phyloP scores from a whole-genome alignment of 371 early-diverging fungal species.

The Choanephora cucurbitarum region DNA sequence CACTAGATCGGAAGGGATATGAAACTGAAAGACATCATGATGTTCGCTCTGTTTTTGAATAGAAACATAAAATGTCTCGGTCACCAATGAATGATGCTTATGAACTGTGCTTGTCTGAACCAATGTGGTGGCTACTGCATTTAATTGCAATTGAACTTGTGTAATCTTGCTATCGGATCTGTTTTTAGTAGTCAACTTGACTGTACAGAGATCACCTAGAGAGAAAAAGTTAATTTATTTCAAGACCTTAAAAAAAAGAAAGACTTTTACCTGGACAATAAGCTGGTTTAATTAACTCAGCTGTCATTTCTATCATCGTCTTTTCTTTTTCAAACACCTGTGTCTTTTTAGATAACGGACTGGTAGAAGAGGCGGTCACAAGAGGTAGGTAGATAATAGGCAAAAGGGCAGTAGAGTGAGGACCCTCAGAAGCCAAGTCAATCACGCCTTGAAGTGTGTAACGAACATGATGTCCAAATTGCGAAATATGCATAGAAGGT shows the following conservation, averaged over 20 bases:
- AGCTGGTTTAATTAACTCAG: constrained; percentile 37
- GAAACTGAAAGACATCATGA: constrained; percentile 37
- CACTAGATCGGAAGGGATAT: constrained; percentile 31
- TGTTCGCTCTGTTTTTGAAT: constrained; percentile 31
- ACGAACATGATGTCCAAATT: constrained; percentile 32
- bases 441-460: constrained; percentile 43
- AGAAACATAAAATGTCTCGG: constrained; percentile 34
- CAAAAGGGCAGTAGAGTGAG: constrained; percentile 16
- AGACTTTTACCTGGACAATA: constrained; percentile 48
- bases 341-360: constrained; percentile 11
- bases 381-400: constrained; percentile 41
- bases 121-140: constrained; percentile 21
- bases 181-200: constrained; percentile 39
- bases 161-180: constrained; percentile 40
- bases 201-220: constrained; percentile 35
- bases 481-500: constrained; percentile 39
- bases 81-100: constrained; percentile 32
- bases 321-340: constrained; percentile 27
- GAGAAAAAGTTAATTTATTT: too few relatives aligned
- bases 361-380: constrained; percentile 18
- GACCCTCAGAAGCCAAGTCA: constrained; percentile 16
- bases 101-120: constrained; percentile 7
- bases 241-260: too few relatives aligned
- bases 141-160: constrained; percentile 34
- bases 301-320: constrained; percentile 27